Evolutionary conservation across 176 grass and related monocot genomes (phyloP).

Genomic region (Oryza glaberrima): DNA sequence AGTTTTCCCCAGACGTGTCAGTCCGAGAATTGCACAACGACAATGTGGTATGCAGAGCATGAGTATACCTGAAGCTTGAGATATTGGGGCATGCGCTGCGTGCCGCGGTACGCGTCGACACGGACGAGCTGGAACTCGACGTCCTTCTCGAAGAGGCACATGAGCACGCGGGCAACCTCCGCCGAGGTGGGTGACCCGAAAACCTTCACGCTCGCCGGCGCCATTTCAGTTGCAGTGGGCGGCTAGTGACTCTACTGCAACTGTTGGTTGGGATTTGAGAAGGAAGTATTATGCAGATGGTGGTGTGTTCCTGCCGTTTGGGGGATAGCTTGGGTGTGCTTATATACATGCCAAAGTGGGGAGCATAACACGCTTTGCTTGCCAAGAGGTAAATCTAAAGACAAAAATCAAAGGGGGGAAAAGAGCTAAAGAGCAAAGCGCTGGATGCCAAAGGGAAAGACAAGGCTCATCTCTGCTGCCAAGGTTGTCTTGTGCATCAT

Average conservation of each 20-base stretch:
- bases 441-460: slow-evolving; percentile 53
- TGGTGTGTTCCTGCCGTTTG: not conserved
- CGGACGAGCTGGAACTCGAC: slow-evolving; percentile 95
- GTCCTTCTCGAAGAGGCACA: slow-evolving; percentile 96
- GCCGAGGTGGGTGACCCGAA: slow-evolving; percentile 85
- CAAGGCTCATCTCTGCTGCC: slow-evolving; percentile 9
- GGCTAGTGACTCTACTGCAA: not conserved
- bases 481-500: slow-evolving; percentile 26
- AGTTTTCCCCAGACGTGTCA: not conserved
- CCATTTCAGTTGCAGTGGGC: slow-evolving; percentile 14
- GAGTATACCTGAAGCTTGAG: slow-evolving; percentile 78
- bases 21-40: not conserved
- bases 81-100: slow-evolving; percentile 76
- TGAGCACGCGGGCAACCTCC: slow-evolving; percentile 89
- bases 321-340: slow-evolving; percentile 1
- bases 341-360: slow-evolving; percentile 52
- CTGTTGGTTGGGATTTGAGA: not conserved
- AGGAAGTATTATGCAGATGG: not conserved
- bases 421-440: slow-evolving; percentile 61
- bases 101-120: slow-evolving; percentile 79
- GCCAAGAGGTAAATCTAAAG: slow-evolving; percentile 54
- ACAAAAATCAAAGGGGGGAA: slow-evolving; percentile 36
- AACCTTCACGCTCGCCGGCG: slow-evolving; percentile 66
- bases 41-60: not conserved
- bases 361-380: slow-evolving; percentile 71